Base-by-base conservation (phyloP, 108 stramenopile genomes). In the Nitzschia putrida region DNA sequence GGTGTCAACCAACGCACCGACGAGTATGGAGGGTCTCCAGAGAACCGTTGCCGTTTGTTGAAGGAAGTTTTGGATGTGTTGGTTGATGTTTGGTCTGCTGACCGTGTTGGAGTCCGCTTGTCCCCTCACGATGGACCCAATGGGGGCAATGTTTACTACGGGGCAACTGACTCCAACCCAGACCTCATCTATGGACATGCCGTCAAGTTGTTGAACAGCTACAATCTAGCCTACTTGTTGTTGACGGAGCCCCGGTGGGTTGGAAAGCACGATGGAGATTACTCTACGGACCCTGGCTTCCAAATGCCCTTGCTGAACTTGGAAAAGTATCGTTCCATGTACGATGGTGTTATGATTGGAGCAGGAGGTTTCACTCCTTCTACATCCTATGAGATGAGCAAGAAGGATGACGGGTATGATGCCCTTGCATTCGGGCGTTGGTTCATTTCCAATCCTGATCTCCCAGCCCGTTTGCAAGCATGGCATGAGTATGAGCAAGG, bases 391-490 rank as follows among this genome's bases (percentile, higher is more conserved):
- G 73, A 74, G 29, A 73, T 53, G 14, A 18, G 47, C 25, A 3
- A 25, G 13, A 56, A 13, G 21, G 25, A 22, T 21, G 13, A 24
- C 13, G 54, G 54, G 2, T 56, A 56, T 25, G 91, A 92, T 53
- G 25, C 83, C 22, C 61, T 74, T 7, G 64, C 77, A 34, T 91
- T 87, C 66, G 93, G 89, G 24, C 80, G 93, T 10, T 61, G 70
- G 29, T 91, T 74, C 76, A 84, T 94, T 53, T 58, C 80, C 45
- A 94, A 91, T 61, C 93, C 93, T 9, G 93, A 94, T 70, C 72
- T 49, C n/a, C 47, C 47, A 6, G 47, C 47, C 18, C 47, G 47
- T 49, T 18, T 49, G 18, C 47, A 49, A 18, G 47, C 47, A 16
- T 49, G 47, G 47, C 47, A 49, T 49, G 47, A 49, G 18, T 49